Base-by-base conservation (phyloP, 805 yeast species). In the Grigorovia transvaalensis region DNA sequence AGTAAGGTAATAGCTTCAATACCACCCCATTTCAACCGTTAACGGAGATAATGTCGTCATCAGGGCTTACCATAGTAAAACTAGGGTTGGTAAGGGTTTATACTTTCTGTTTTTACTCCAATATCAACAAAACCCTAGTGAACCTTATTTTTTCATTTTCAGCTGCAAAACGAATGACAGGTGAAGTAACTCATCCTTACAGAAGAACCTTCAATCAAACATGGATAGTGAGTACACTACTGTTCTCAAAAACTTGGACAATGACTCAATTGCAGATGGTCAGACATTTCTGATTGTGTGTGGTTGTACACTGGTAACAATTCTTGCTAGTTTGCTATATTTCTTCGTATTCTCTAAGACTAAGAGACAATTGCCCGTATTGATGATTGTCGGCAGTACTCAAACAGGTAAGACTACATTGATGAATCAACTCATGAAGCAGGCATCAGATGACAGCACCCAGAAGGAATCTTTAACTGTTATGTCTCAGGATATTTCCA, bases 401-500 rank as follows among this genome's bases (percentile, higher is more conserved):
- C 42, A 38, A 38, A n/a, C 17, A 15, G 42, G 42, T 38, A 38
- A 38, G 17, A 38, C 42, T 12, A 38, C 42, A 3, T 13, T 38
- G 15, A 38, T n/a, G 17, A 38, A 38, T 38, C 42, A 38, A 38
- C 15, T 38, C 4, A 2, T 38, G 8, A 13, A 38, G 17, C 42
- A 38, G 8, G 15, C 12, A 4, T 7, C 5, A 15, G 42, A 15
- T 7, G 17, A 13, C 15, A n/a, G 6, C 15, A 15, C 12, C 2
- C 18, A 38, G 12, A n/a, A 38, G 8, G 9, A 45, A 23, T 19
- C 9, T 33, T 33, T 33, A 8, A 76, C 80, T 1, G 82, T 81
- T 1, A 76, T 72, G 47, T 78, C 84, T 0, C 78, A 77, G 54
- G 77, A 73, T 49, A 72, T 77, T n/a, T 78, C 72, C 59, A 52